phyloP scores from a whole-genome alignment of 306 rosid genomes.

The Medicago lupulina region DNA sequence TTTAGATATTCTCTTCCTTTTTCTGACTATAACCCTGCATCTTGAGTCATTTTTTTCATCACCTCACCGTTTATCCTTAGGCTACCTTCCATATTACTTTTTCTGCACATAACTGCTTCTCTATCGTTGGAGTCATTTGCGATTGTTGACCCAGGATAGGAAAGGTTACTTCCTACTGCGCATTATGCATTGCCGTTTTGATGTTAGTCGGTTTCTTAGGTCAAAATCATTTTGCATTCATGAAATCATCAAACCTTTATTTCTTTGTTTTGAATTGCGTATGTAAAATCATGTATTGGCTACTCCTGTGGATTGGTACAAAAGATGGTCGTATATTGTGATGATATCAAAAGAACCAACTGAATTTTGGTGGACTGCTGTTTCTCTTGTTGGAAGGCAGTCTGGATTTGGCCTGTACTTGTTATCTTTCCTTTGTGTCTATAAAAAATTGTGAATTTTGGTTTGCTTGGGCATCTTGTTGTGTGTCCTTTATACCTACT shows the following conservation, averaged over 20 bases:
- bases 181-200: slow-evolving; percentile 55
- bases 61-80: slow-evolving; percentile 34
- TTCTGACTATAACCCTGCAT: slow-evolving; percentile 50
- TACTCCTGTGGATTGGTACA: slow-evolving; percentile 45
- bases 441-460: slow-evolving; percentile 44
- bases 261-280: slow-evolving; percentile 48
- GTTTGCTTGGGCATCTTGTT: slow-evolving; percentile 27
- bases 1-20: slow-evolving; percentile 49
- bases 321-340: slow-evolving; percentile 46
- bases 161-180: slow-evolving; percentile 49
- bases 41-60: slow-evolving; percentile 34
- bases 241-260: slow-evolving; percentile 47
- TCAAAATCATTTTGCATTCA: slow-evolving; percentile 62
- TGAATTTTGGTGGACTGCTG: slow-evolving; percentile 46
- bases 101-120: slow-evolving; percentile 42
- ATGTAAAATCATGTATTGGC: slow-evolving; percentile 50
- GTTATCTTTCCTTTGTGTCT: slow-evolving; percentile 38
- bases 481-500: slow-evolving; percentile 38
- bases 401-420: slow-evolving; percentile 42
- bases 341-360: slow-evolving; percentile 41
- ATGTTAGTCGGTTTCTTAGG: slow-evolving; percentile 46
- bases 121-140: slow-evolving; percentile 41
- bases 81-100: slow-evolving; percentile 42
- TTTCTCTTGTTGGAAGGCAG: slow-evolving; percentile 41
- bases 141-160: slow-evolving; percentile 46